Evolutionary conservation across 1,284 basidiomycete genomes (phyloP), one percentile per base, ranked within the genome.

Genomic region (Sphagnurus paluster): DNA sequence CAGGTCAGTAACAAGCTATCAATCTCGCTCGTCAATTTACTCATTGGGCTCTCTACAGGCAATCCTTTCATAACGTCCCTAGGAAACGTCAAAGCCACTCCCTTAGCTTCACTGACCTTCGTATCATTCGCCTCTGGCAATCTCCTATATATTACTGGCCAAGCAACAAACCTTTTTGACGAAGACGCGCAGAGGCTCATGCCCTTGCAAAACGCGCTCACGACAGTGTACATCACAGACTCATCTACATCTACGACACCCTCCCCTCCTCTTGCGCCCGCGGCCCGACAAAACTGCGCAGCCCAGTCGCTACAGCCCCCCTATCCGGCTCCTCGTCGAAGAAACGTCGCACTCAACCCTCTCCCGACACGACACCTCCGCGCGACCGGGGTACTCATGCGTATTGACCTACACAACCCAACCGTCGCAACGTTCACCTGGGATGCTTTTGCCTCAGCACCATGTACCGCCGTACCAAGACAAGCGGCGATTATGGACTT

Each of bases 101-200:
- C 76, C 0, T 55, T 77, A 2, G 82, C 80, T 5, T 75, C 74
- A 1, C 61, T 84, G 30, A 76, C 78, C 1, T 75, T 84, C 44
- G 58, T 77, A 13, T 70, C 74, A 10, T 85, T 82, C 55, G 61
- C 56, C 2, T 72, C 71, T 0, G 82, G 84, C 3, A 65, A 76
- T 40, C 66, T 87, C 17, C 71, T 86, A 6, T 86, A 86, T 56
- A 56, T 84, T 19, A 84, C 83, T 3, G 82, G 83, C 8, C 57
- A 63, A 1, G 83, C 82, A 1, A 64, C 62, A 17, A 84, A 78
- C 42, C 55, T 77, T 20, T 56, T 77, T 13, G 80, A 75, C 19
- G 41, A 52, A 0, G 67, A 69, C 0, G 79, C 82, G 1, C 69
- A 68, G 10, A 53, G 51, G 1, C 52, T 86, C 32, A 82, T 85